Conservation (phyloP, 2,329 filamentous ascomycete species). For the Zalaria obscura region DNA sequence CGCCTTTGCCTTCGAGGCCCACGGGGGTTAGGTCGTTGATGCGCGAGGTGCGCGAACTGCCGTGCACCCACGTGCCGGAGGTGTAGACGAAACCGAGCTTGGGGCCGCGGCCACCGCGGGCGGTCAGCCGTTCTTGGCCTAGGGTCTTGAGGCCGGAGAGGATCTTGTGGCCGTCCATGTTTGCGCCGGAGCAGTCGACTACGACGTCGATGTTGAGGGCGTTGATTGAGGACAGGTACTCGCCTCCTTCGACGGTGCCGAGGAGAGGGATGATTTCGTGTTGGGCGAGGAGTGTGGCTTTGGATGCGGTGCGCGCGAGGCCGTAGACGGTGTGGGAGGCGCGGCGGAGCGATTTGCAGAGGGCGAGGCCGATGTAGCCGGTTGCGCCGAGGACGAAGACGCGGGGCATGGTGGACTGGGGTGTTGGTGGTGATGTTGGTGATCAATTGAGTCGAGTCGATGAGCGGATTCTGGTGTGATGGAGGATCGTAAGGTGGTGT, state of each 20-base stretch:
- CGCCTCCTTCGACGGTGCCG: background rate
- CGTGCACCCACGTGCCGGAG: slow-evolving; percentile 1
- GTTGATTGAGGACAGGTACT: background rate
- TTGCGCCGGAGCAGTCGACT: slow-evolving; percentile 1
- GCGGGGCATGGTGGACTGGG: too few relatives aligned
- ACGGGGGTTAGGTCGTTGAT: too few relatives aligned
- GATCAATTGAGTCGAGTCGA: too few relatives aligned
- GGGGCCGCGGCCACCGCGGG: background rate
- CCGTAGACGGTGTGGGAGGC: slow-evolving; percentile 1
- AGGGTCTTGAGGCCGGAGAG: background rate
- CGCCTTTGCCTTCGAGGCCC: too few relatives aligned
- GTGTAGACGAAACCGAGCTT: slow-evolving; percentile 1
- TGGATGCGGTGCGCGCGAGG: slow-evolving; percentile 1
- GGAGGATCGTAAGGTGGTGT: too few relatives aligned
- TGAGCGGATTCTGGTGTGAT: too few relatives aligned
- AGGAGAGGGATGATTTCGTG: slow-evolving; percentile 3
- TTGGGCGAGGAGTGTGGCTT: background rate
- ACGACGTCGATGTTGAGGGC: slow-evolving; percentile 2
- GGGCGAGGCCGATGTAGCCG: too few relatives aligned
- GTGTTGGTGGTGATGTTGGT: too few relatives aligned
- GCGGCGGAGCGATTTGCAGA: too few relatives aligned
- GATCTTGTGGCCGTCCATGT: slow-evolving; percentile 1
- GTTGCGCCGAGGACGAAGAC: too few relatives aligned
- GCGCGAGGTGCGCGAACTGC: too few relatives aligned
- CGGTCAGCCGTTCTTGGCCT: background rate